phyloP scores from a whole-genome alignment of 805 yeast species.

The Saccharomyces eubayanus region DNA sequence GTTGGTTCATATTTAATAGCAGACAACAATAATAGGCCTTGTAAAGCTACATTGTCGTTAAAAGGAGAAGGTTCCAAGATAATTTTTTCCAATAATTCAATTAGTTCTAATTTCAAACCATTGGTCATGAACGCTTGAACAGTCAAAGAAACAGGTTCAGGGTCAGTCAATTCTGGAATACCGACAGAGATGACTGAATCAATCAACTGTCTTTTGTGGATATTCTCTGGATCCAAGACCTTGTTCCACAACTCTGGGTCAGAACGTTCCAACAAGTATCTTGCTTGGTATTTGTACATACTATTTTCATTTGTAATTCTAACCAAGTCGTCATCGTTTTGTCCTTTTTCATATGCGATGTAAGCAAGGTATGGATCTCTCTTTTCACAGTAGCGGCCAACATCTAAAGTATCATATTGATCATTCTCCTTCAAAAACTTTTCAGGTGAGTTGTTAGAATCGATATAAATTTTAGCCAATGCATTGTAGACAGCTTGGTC shows the following conservation, averaged over 20 bases:
- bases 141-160: slow-evolving; percentile 87
- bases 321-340: slow-evolving; percentile 81
- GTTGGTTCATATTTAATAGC: slow-evolving; percentile 92
- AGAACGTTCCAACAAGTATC: slow-evolving; percentile 84
- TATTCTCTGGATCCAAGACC: slow-evolving; percentile 67
- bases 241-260: slow-evolving; percentile 74
- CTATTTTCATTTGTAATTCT: slow-evolving; percentile 91
- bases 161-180: slow-evolving; percentile 85
- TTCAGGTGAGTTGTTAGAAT: slow-evolving; percentile 95
- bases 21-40: slow-evolving; percentile 85
- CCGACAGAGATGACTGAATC: slow-evolving; percentile 96
- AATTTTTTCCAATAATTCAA: slow-evolving; percentile 91
- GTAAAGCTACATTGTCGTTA: slow-evolving; percentile 89
- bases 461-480: slow-evolving; percentile 94
- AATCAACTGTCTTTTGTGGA: slow-evolving; percentile 81
- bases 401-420: slow-evolving; percentile 84
- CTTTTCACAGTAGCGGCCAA: slow-evolving; percentile 97
- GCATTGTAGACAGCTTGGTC: slow-evolving; percentile 92
- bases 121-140: slow-evolving; percentile 95
- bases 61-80: slow-evolving; percentile 96
- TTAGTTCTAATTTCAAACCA: slow-evolving; percentile 83
- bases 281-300: slow-evolving; percentile 98
- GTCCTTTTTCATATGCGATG: slow-evolving; percentile 94
- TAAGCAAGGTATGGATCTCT: slow-evolving; percentile 97
- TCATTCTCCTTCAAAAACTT: slow-evolving; percentile 88